phyloP scores from a whole-genome alignment of 1,284 basidiomycete species.

The Peniophora sp. region DNA sequence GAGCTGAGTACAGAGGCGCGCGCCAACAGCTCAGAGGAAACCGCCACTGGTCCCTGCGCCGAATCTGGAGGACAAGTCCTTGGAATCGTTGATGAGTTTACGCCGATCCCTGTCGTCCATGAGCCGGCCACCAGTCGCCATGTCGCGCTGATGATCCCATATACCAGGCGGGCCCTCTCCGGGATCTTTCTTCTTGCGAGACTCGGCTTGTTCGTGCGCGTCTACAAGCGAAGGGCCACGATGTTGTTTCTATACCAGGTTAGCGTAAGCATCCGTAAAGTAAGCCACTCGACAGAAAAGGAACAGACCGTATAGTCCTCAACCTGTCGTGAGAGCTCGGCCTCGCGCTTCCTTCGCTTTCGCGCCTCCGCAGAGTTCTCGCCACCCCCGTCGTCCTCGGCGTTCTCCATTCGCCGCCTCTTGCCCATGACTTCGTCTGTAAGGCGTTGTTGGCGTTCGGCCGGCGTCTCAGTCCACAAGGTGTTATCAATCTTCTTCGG shows the following conservation, averaged over 20 bases:
- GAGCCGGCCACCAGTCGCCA: conserved; percentile 75
- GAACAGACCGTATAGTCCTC: conserved; percentile 72
- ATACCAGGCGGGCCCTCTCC: conserved; percentile 55
- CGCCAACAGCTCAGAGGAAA: conserved; percentile 45
- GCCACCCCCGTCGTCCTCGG: conserved; percentile 28
- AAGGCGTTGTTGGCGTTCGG: conserved; percentile 76
- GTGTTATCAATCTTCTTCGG: conserved; percentile 43
- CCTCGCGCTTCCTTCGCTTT: conserved; percentile 55
- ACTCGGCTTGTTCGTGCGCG: conserved; percentile 42
- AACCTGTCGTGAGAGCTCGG: conserved; percentile 60
- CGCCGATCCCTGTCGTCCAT: conserved; percentile 79
- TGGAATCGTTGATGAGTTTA: conserved; percentile 73
- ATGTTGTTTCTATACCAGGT: conserved; percentile 43
- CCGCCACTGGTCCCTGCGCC: conserved; percentile 61
- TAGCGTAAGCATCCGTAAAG: not conserved
- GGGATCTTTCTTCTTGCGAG: conserved; percentile 29
- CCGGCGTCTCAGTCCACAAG: conserved; percentile 92
- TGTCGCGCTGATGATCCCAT: conserved; percentile 86
- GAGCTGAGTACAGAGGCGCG: too few relatives aligned
- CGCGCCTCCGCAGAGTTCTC: conserved; percentile 37
- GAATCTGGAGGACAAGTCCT: conserved; percentile 74
- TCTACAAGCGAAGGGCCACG: conserved; percentile 68
- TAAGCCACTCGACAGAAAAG: not conserved
- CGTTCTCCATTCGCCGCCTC: conserved; percentile 62
- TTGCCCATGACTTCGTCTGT: conserved; percentile 83